Conservation (phyloP, 116 monocot genomes). For the Phalaenopsis hybrid region DNA sequence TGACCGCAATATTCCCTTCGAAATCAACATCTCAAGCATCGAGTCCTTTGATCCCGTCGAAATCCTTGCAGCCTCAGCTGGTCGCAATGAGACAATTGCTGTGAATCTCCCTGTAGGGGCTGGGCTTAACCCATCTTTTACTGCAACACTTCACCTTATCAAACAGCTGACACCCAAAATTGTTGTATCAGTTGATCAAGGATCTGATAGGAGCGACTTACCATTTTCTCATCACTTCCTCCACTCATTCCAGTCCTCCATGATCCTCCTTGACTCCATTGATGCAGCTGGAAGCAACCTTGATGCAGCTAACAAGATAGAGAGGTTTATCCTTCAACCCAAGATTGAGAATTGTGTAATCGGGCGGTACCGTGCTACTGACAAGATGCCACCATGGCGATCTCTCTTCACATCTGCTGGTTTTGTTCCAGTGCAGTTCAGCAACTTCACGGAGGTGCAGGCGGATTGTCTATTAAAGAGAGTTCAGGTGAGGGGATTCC, state of each 20-base stretch:
- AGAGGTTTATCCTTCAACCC: conserved; percentile 61
- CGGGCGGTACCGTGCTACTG: conserved; percentile 33
- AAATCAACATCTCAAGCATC: conserved; percentile 40
- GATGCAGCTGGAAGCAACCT: conserved; percentile 47
- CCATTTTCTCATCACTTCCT: conserved; percentile 61
- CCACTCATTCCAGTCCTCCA: conserved; percentile 49
- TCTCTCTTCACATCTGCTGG: conserved; percentile 46
- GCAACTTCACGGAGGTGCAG: conserved; percentile 82
- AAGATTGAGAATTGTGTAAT: conserved; percentile 43
- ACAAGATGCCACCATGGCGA: conserved; percentile 46
- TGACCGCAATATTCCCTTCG: conserved; percentile 66
- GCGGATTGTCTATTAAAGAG: conserved; percentile 77
- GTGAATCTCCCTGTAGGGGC: conserved; percentile 65
- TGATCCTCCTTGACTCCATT: conserved; percentile 74
- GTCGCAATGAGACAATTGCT: conserved; percentile 47
- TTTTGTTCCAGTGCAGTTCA: conserved; percentile 58
- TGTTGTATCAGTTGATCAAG: conserved; percentile 70
- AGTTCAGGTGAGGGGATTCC: conserved; percentile 73
- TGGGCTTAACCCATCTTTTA: conserved; percentile 15
- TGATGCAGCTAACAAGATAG: conserved; percentile 62
- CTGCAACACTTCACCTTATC: conserved; percentile 54
- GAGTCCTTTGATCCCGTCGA: conserved; percentile 60
- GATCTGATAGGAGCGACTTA: conserved; percentile 64
- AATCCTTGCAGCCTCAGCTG: conserved; percentile 27
- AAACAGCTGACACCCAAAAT: conserved; percentile 80